Base-by-base conservation (phyloP, 768 basidiomycete genomes). In the Kockovaella imperatae region DNA sequence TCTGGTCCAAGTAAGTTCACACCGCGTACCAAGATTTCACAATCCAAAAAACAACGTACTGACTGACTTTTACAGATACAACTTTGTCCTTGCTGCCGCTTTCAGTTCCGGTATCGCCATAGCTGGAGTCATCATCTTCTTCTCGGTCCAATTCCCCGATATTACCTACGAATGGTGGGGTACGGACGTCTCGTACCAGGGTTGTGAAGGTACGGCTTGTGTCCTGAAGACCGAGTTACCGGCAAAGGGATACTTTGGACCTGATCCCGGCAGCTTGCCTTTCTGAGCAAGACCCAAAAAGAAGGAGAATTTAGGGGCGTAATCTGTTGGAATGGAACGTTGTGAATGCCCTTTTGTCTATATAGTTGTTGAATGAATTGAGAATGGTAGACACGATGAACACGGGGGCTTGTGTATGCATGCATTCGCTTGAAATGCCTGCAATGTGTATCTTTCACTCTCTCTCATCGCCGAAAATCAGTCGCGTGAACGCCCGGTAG, bases 121-220 rank as follows among this genome's bases (percentile, higher is more conserved):
- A 35, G 62, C 56, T 3, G 71, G 55, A 7, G 51, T 74, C 40
- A 49, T 72, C 13, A 67, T 70, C 36, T 73, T 74, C 60, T 71
- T 70, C 51, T 10, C 10, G 10, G 31, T n/a, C 5, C 39, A 49
- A 36, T 18, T 41, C 6, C 52, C 47, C 1, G 42, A 40, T 15
- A 47, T 66, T 23, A 30, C 35, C 18, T 52, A 70, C 38, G 42
- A 60, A 34, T 72, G 70, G 70, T 50, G 47, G 40, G 70, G 70
- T 11, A 71, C 69, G 42, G 54, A 23, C 2, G 52, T 15, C 57
- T 47, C 41, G 20, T 44, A 31, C 24, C 7, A 45, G 24, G 53
- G 53, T 6, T 52, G 50, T 32, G 50, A 52, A 24, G 60, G 31
- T 0, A 13, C 4, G 1, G 57, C 45, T 0, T 64, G 65, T 41